Evolutionary conservation across 495 filamentous ascomycete species (phyloP).

Genomic region (Aspergillus sparsus): DNA sequence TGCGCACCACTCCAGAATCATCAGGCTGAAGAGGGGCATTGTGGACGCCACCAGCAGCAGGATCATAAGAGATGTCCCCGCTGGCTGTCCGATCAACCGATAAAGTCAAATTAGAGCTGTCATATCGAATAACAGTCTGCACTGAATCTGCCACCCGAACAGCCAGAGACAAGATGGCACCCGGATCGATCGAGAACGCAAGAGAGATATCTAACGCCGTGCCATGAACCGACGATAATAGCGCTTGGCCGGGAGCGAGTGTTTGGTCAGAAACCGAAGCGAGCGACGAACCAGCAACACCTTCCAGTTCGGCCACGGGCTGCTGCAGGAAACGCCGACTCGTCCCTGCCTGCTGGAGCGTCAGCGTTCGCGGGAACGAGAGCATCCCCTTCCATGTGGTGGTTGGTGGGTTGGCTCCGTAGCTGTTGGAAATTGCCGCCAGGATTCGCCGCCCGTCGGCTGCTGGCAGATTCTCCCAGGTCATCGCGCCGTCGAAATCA

Average conservation of each 20-base stretch:
- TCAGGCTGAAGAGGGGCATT: neutral
- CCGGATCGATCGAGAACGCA: neutral
- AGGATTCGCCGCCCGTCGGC: constrained; percentile 10
- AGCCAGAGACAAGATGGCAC: constrained; percentile 5
- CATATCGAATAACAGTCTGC: constrained; percentile 10
- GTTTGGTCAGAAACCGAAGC: constrained; percentile 1
- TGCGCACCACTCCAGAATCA: neutral
- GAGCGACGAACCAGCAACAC: neutral
- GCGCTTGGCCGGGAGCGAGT: constrained; percentile 7
- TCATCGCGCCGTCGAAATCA: constrained; percentile 17
- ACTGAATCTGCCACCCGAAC: constrained; percentile 4
- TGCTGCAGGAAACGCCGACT: constrained; percentile 9
- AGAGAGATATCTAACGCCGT: constrained; percentile 10
- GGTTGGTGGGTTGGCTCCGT: constrained; percentile 14
- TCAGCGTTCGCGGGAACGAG: constrained; percentile 16
- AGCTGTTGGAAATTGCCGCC: constrained; percentile 14
- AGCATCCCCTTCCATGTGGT: constrained; percentile 20
- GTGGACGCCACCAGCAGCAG: constrained; percentile 16
- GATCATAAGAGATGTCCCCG: constrained; percentile 17
- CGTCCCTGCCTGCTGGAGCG: constrained; percentile 4
- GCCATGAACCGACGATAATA: constrained; percentile 4
- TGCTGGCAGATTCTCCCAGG: constrained; percentile 15
- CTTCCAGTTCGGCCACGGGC: constrained; percentile 7
- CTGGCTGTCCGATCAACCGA: constrained; percentile 17
- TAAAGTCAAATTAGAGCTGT: neutral